A percentile compares a stretch with the other conserved stretches of the same genome.
These are phyloP conservation scores for Daldinia eschscholtzii DNA, from an alignment of 2,329 filamentous ascomycete genomes.

Conservation along the genomic window DNA sequence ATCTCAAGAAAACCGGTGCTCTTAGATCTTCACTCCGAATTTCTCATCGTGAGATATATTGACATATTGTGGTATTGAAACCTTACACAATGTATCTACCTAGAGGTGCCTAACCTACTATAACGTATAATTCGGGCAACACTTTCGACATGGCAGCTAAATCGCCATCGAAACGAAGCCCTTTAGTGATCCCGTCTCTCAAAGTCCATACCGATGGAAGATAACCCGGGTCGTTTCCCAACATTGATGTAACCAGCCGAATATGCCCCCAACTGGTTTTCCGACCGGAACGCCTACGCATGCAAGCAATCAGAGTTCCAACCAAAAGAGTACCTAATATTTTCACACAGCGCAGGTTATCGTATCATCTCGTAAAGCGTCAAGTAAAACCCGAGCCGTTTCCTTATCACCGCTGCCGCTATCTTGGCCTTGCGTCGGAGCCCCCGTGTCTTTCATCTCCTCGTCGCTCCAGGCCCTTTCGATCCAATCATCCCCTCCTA, in stretches of 20 bases:
- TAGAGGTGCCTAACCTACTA: neutral
- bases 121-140: conserved; percentile 4
- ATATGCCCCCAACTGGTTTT: neutral
- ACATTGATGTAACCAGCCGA: neutral
- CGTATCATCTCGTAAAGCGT: conserved; percentile 53
- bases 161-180: neutral
- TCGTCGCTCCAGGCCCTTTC: conserved; percentile 54
- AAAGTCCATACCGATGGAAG: neutral
- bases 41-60: neutral
- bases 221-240: neutral
- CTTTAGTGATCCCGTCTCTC: neutral
- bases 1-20: neutral
- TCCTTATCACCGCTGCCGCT: conserved; percentile 54
- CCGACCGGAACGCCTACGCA: conserved; percentile 18
- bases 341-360: conserved; percentile 40
- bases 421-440: conserved; percentile 44
- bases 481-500: conserved; percentile 55
- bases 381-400: conserved; percentile 56
- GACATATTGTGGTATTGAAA: conserved; percentile 1
- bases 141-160: neutral
- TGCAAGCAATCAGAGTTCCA: conserved; percentile 17
- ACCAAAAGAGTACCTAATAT: neutral
- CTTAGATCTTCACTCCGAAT: neutral
- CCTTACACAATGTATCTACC: neutral
- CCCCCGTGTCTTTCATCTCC: conserved; percentile 33